A percentile compares a stretch with the other conserved stretches of the same genome.
Evolutionary conservation across 352 stramenopile species (phyloP).

Genomic region (Globisporangium uncinulatum): DNA sequence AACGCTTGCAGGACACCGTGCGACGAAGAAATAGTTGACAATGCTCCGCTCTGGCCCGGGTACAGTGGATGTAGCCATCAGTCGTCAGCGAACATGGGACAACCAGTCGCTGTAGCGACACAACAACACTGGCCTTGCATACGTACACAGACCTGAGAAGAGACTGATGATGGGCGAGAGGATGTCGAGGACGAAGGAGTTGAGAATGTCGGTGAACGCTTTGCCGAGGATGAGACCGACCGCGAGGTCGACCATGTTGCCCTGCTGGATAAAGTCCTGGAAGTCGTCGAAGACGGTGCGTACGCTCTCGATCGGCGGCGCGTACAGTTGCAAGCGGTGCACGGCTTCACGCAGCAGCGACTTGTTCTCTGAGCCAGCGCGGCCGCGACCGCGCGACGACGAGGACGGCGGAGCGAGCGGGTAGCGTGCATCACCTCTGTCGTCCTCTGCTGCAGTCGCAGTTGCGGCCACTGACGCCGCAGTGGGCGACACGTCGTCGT

Average conservation of each 20-base stretch:
- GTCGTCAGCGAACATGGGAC: background rate
- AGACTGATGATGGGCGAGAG: constrained; percentile 60
- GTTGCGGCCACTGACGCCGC: too few species aligned
- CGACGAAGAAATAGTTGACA: constrained; percentile 53
- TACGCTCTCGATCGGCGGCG: constrained; percentile 26
- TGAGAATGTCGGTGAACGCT: constrained; percentile 62
- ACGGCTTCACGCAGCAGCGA: constrained; percentile 16
- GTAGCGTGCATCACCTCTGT: background rate
- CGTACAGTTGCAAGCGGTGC: constrained; percentile 14
- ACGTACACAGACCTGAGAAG: constrained; percentile 36
- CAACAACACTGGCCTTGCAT: background rate
- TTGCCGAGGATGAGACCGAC: constrained; percentile 63
- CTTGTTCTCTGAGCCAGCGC: constrained; percentile 7
- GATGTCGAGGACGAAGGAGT: constrained; percentile 67
- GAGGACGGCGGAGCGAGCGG: too few species aligned
- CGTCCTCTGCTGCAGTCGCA: too few species aligned
- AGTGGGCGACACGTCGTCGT: too few species aligned
- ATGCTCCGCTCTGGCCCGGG: constrained; percentile 35
- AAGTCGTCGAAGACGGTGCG: constrained; percentile 45
- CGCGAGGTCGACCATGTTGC: constrained; percentile 69
- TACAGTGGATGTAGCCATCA: background rate
- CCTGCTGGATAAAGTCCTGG: constrained; percentile 69
- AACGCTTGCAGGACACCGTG: constrained; percentile 34
- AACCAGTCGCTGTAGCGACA: too few species aligned
- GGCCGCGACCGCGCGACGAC: background rate